Conservation (phyloP, 768 basidiomycete species). For the Termitomyces heimii region DNA sequence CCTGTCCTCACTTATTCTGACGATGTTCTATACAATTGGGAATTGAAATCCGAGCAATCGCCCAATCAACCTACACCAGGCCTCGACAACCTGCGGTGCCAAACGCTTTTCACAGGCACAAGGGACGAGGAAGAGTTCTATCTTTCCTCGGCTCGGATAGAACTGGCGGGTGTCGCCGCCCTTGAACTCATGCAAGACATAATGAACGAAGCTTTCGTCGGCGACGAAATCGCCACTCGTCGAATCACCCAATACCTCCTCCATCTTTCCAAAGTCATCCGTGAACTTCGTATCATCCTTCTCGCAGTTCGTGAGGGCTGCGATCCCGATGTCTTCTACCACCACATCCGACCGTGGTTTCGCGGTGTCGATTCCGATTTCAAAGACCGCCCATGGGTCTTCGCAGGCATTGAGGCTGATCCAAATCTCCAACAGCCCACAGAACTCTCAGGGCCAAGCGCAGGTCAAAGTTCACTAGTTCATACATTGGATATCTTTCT, state of each 20-base stretch:
- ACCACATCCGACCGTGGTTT: constrained; percentile 79
- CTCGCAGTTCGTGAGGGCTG: constrained; percentile 66
- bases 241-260: constrained; percentile 66
- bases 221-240: constrained; percentile 56
- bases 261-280: constrained; percentile 58
- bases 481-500: constrained; percentile 75
- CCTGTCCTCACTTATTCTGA: constrained; percentile 92
- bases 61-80: constrained; percentile 29
- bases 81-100: constrained; percentile 58
- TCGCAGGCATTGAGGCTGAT: constrained; percentile 48
- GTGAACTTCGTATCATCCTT: constrained; percentile 61
- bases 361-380: constrained; percentile 61
- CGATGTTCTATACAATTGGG: constrained; percentile 90
- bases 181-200: constrained; percentile 82
- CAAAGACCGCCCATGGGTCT: constrained; percentile 39
- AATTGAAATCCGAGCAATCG: constrained; percentile 26
- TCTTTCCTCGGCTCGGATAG: constrained; percentile 82
- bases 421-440: constrained; percentile 34
- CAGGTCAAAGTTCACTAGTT: constrained; percentile 78
- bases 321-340: constrained; percentile 72
- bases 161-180: constrained; percentile 81
- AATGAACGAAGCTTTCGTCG: constrained; percentile 89
- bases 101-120: constrained; percentile 73
- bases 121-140: constrained; percentile 89
- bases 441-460: constrained; percentile 77